Percentiles rank a stretch among this genome's conserved stretches.
phyloP scores from a whole-genome alignment of 345 rosid species.

The Heritiera littoralis region DNA sequence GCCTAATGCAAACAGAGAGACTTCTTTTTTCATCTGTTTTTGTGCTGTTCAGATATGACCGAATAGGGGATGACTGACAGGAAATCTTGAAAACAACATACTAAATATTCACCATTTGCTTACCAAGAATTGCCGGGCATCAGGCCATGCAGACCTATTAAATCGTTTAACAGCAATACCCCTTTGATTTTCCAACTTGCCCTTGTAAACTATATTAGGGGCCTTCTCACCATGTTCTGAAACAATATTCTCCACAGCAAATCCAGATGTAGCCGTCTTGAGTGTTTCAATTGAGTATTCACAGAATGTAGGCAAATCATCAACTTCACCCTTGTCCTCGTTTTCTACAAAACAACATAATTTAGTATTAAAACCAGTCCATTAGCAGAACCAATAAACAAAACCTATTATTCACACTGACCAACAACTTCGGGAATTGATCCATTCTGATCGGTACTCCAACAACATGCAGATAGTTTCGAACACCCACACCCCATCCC shows the following conservation, averaged over 20 bases:
- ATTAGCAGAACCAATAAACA: constrained; percentile 3
- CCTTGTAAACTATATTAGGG: constrained; percentile 92
- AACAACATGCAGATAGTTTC: constrained; percentile 62
- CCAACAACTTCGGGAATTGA: constrained; percentile 67
- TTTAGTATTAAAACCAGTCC: constrained; percentile 10
- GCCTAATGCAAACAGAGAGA: constrained; percentile 4
- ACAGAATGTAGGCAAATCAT: constrained; percentile 58
- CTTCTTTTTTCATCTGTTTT: neutral
- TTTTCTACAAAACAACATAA: constrained; percentile 42
- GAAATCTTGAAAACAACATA: neutral
- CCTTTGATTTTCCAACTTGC: constrained; percentile 79
- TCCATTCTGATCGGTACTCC: constrained; percentile 57
- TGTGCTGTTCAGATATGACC: neutral
- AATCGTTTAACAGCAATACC: constrained; percentile 88
- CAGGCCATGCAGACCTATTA: constrained; percentile 91
- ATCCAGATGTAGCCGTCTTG: constrained; percentile 86
- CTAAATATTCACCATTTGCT: neutral
- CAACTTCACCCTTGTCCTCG: constrained; percentile 47
- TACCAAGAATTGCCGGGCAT: constrained; percentile 85
- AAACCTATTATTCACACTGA: constrained; percentile 21
- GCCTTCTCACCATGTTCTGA: constrained; percentile 97
- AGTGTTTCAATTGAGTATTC: constrained; percentile 79
- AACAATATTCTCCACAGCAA: constrained; percentile 83
- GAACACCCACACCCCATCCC: constrained; percentile 59
- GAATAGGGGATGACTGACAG: neutral